A percentile compares a stretch with the other conserved stretches of the same genome.
phyloP scores from a whole-genome alignment of 768 basidiomycete species.

The Termitomyces sp. region DNA sequence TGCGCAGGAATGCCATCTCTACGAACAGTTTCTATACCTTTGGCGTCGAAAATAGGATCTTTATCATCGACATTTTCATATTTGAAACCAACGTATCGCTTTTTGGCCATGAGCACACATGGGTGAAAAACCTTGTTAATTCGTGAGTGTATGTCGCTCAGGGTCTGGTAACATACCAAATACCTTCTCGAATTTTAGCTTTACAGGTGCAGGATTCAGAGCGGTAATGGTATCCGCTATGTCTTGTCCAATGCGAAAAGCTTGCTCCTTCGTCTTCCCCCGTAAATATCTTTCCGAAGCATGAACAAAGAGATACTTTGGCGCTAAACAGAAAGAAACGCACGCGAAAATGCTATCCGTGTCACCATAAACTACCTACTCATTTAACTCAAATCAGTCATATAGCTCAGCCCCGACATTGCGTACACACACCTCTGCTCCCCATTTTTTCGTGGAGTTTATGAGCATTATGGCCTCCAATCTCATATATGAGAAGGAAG shows the following conservation, averaged over 20 bases:
- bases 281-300: conserved; percentile 51
- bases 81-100: conserved; percentile 96
- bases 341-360: conserved; percentile 92
- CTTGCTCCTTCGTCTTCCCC: conserved; percentile 89
- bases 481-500: background rate
- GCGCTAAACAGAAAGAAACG: conserved; percentile 5
- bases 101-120: conserved; percentile 95
- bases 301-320: background rate
- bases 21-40: conserved; percentile 96
- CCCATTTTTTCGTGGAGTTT: conserved; percentile 76
- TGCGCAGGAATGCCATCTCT: conserved; percentile 89
- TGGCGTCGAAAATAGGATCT: conserved; percentile 86
- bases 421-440: conserved; percentile 45
- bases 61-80: conserved; percentile 79
- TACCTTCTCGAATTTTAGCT: conserved; percentile 98
- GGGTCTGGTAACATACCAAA: background rate
- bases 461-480: conserved; percentile 77
- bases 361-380: conserved; percentile 89
- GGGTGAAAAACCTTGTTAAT: conserved; percentile 85
- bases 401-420: background rate
- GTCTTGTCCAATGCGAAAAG: conserved; percentile 88
- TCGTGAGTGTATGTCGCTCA: background rate
- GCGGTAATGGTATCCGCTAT: conserved; percentile 86
- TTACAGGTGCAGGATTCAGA: conserved; percentile 84
- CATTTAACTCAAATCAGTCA: background rate